Evolutionary conservation across 1,284 basidiomycete species (phyloP).

Genomic region (Pyrrhoderma noxium): DNA sequence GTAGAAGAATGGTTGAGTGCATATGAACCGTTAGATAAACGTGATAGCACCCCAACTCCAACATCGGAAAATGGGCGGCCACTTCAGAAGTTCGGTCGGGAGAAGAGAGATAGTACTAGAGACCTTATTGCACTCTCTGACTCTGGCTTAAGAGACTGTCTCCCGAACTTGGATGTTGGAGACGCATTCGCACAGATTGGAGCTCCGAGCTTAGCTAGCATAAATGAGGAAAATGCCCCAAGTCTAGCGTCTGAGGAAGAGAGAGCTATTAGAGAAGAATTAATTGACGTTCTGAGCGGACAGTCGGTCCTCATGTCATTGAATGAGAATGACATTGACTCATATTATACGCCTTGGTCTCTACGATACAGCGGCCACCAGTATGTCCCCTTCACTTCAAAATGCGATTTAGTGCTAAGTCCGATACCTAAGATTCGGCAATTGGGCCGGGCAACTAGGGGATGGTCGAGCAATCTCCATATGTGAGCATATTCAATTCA

Average conservation of each 20-base stretch:
- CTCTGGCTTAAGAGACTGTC: constrained; percentile 60
- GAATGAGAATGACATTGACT: constrained; percentile 28
- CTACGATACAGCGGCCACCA: constrained; percentile 87
- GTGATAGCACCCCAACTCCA: background rate
- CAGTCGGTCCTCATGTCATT: constrained; percentile 62
- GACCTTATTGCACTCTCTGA: constrained; percentile 67
- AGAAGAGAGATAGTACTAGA: constrained; percentile 50
- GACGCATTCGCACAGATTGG: constrained; percentile 66
- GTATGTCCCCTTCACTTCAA: constrained; percentile 6
- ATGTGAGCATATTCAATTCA: constrained; percentile 36
- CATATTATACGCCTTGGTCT: constrained; percentile 79
- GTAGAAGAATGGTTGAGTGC: constrained; percentile 56
- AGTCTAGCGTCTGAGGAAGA: constrained; percentile 29
- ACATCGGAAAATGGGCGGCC: constrained; percentile 6
- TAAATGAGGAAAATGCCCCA: constrained; percentile 20
- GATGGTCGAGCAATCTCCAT: constrained; percentile 92
- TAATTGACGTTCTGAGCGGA: constrained; percentile 78
- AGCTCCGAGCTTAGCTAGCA: constrained; percentile 38
- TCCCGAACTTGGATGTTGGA: constrained; percentile 85
- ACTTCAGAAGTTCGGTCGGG: constrained; percentile 41
- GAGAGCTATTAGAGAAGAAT: constrained; percentile 50
- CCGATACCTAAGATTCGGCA: constrained; percentile 55
- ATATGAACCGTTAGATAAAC: constrained; percentile 14
- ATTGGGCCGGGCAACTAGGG: constrained; percentile 94
- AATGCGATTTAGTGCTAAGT: background rate